Evolutionary conservation across 2,329 filamentous ascomycete genomes (phyloP).

Genomic region (Fusarium brevicatenulatum): DNA sequence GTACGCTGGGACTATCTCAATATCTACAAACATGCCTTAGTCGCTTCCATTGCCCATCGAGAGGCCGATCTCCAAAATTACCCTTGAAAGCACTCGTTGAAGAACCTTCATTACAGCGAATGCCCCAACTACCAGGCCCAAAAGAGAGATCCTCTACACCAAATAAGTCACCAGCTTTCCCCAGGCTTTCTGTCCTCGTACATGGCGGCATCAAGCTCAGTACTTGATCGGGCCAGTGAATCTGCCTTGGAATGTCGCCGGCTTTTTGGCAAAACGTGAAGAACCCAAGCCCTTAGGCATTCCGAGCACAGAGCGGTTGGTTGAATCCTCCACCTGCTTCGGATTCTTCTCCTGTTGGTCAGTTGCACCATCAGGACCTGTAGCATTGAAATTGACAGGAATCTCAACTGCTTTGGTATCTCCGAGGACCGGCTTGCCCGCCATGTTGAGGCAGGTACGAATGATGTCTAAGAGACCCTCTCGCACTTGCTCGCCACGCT

Average conservation of each 20-base stretch:
- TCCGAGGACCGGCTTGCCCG: not conserved
- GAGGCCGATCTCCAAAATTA: slow-evolving; percentile 1
- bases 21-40: slow-evolving; percentile 16
- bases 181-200: not conserved
- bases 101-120: not conserved
- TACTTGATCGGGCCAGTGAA: slow-evolving; percentile 27
- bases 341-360: not conserved
- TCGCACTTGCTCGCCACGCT: slow-evolving; percentile 39
- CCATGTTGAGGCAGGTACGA: slow-evolving; percentile 21
- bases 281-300: slow-evolving; percentile 26
- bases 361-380: not conserved
- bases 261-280: slow-evolving; percentile 28
- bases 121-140: not conserved
- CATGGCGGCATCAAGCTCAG: not conserved
- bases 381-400: not conserved
- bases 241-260: not conserved
- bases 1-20: slow-evolving; percentile 1
- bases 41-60: not conserved
- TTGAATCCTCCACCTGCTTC: not conserved
- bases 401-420: not conserved
- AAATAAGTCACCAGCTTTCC: not conserved
- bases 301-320: not conserved
- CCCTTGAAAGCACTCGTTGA: not conserved
- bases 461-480: slow-evolving; percentile 36
- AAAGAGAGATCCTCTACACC: not conserved